Evolutionary conservation across 2,329 filamentous ascomycete genomes (phyloP).

Genomic region (Alternaria gansuensis): DNA sequence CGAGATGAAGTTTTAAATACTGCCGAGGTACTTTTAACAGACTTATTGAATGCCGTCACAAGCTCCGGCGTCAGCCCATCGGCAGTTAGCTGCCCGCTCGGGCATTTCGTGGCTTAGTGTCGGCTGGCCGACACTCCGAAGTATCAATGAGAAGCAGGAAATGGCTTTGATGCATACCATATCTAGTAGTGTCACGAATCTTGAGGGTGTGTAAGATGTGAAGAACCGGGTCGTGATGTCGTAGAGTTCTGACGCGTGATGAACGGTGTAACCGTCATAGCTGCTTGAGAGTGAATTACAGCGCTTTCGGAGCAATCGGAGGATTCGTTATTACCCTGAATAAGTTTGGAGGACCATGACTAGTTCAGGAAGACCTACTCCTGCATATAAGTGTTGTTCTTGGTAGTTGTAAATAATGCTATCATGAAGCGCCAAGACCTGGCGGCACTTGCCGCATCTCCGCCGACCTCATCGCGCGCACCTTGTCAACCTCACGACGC

Average conservation of each 20-base stretch:
- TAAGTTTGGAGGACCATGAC: background rate
- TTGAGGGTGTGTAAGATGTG: constrained; percentile 2
- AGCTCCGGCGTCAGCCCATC: constrained; percentile 18
- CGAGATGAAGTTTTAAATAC: background rate
- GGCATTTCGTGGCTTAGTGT: constrained; percentile 6
- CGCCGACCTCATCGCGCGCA: constrained; percentile 31
- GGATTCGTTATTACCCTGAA: background rate
- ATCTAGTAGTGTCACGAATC: background rate
- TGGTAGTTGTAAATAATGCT: background rate
- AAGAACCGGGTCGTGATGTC: background rate
- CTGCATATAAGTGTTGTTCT: background rate
- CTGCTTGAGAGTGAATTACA: background rate
- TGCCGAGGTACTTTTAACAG: constrained; percentile 18
- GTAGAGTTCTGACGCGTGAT: background rate
- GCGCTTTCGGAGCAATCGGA: background rate
- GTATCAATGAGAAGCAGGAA: background rate
- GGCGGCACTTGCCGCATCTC: constrained; percentile 24
- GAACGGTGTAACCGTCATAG: background rate
- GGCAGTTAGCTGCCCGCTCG: constrained; percentile 13
- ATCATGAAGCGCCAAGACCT: constrained; percentile 28
- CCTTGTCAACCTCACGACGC: constrained; percentile 22
- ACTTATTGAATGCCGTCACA: constrained; percentile 15
- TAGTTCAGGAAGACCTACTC: background rate
- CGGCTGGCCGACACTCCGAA: constrained; percentile 13
- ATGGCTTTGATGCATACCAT: background rate